These are phyloP conservation scores for Solanum commersonii DNA, from an alignment of 257 asterid genomes.

Conservation along the genomic window DNA sequence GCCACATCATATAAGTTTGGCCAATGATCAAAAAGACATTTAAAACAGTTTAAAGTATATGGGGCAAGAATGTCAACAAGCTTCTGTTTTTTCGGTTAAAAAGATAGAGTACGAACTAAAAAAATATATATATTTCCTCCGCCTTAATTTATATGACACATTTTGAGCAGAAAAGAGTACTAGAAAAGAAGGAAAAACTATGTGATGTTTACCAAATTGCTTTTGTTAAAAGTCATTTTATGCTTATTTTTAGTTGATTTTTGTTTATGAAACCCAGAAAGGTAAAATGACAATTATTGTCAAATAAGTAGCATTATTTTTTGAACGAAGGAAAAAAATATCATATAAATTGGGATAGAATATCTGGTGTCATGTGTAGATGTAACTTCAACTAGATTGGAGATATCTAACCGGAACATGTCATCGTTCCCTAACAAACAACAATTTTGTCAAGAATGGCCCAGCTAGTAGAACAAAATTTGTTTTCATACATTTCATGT, in stretches of 20 bases:
- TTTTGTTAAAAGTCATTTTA: neutral
- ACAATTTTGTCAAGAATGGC: neutral
- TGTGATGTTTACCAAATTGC: neutral
- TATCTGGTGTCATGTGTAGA: neutral
- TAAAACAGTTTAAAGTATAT: too few species aligned
- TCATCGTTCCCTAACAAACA: neutral
- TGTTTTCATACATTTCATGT: neutral
- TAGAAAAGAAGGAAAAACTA: neutral
- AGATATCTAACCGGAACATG: neutral
- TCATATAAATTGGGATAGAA: neutral
- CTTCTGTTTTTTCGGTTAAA: neutral
- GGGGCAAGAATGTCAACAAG: neutral
- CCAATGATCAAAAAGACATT: neutral
- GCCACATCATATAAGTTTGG: neutral
- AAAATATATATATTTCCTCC: too few species aligned
- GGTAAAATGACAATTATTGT: neutral
- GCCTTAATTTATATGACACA: too few species aligned
- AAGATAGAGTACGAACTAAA: neutral
- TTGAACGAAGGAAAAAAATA: neutral
- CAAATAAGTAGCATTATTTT: neutral
- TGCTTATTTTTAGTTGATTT: neutral
- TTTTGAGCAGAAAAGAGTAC: too few species aligned
- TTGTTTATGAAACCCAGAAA: neutral
- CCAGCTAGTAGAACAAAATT: neutral
- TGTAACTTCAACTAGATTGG: neutral